Percentiles rank a stretch among this genome's conserved stretches.
These are phyloP conservation scores for Pythium brachiatum DNA, from an alignment of 352 stramenopile species.

Conservation along the genomic window DNA sequence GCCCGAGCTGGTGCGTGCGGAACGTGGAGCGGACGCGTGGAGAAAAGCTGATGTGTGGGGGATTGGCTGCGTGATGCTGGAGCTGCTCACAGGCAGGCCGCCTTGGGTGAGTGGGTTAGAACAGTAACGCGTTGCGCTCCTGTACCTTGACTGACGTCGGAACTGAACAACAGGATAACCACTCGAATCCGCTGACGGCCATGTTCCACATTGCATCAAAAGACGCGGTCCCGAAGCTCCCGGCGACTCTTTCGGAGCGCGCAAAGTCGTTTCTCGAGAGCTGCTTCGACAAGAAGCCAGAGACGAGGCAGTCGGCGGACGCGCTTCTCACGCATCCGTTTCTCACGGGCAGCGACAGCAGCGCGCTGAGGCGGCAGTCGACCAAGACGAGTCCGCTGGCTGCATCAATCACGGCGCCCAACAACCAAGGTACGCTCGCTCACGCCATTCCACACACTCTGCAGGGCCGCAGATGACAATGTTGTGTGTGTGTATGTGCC, in stretches of 20 bases:
- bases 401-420: background rate
- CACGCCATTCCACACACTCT: background rate
- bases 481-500: too few relatives aligned
- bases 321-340: conserved; percentile 82
- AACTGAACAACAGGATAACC: conserved; percentile 40
- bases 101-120: conserved; percentile 58
- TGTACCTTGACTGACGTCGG: background rate
- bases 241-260: conserved; percentile 34
- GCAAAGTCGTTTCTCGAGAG: conserved; percentile 44
- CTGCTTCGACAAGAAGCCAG: conserved; percentile 67
- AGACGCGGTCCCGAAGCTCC: conserved; percentile 48
- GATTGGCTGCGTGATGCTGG: conserved; percentile 86
- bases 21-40: conserved; percentile 70
- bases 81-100: conserved; percentile 86
- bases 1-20: conserved; percentile 91
- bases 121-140: background rate
- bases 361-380: background rate
- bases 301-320: conserved; percentile 67
- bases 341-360: conserved; percentile 13
- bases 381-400: background rate
- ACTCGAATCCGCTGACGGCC: conserved; percentile 73
- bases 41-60: conserved; percentile 91
- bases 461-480: background rate
- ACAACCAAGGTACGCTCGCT: conserved; percentile 7
- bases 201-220: conserved; percentile 84